These are phyloP conservation scores for Ophiostoma triangulosporum DNA, from an alignment of 2,329 filamentous ascomycete species.

Conservation along the genomic window DNA sequence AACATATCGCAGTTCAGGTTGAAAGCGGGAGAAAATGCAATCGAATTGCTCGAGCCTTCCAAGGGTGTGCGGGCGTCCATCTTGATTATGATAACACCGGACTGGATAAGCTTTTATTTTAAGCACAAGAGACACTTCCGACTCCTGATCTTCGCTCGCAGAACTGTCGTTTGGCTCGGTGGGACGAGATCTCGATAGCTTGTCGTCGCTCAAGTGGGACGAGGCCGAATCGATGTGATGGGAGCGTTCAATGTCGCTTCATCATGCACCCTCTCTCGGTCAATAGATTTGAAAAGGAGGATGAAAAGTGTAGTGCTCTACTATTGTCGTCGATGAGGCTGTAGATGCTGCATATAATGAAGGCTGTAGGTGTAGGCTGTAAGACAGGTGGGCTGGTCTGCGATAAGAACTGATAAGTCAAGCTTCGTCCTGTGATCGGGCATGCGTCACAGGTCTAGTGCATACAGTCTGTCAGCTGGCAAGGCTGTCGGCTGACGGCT, in stretches of 20 bases:
- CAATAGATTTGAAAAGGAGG: not conserved
- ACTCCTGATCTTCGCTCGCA: too few relatives aligned
- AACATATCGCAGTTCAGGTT: slow-evolving; percentile 79
- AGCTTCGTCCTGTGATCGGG: not conserved
- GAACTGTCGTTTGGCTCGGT: not conserved
- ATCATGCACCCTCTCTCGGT: not conserved
- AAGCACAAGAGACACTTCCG: too few relatives aligned
- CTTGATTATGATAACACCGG: not conserved
- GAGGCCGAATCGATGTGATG: not conserved
- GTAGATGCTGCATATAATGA: too few relatives aligned
- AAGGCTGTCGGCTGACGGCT: not conserved
- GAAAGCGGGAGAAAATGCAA: slow-evolving; percentile 72
- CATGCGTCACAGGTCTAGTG: not conserved
- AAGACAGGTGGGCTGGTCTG: not conserved
- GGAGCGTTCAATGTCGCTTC: not conserved
- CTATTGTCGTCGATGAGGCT: too few relatives aligned
- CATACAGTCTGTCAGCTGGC: not conserved
- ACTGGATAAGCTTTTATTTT: too few relatives aligned
- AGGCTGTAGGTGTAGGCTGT: not conserved
- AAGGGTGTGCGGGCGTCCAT: slow-evolving; percentile 90
- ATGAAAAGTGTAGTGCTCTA: too few relatives aligned
- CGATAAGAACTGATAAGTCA: not conserved
- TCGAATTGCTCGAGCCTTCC: slow-evolving; percentile 58
- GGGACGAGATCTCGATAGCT: not conserved
- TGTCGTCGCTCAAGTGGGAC: not conserved